Base-by-base conservation (phyloP, 768 basidiomycete genomes). In the Macrolepiota fuliginosa region DNA sequence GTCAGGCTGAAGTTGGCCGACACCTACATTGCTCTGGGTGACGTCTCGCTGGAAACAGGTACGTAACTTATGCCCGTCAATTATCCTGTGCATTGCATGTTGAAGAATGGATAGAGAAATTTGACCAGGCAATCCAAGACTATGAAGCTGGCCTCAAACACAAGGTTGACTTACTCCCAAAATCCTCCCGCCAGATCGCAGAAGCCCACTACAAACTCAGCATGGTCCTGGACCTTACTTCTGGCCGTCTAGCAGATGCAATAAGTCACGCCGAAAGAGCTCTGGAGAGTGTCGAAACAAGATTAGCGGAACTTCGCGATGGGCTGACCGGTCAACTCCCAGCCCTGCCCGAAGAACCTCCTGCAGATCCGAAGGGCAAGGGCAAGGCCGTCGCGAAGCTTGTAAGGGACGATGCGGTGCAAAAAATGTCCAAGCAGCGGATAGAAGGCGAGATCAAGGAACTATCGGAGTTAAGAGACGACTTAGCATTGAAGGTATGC, bases 31-130 rank as follows among this genome's bases (percentile, higher is more conserved):
- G 79, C 91, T 7, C 81, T 99, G 6, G 97, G 96, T 0, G 97
- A 98, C 71, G 92, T 99, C n/a, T 96, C 94, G 22, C 77, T 96
- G 61, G 97, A 99, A 76, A 96, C 94, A 36, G 96, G 96, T 95
- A 60, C 62, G 86, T 47, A 15, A 45, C 15, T 67, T n/a, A 25
- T 22, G 13, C 54, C 35, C 55, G 35, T 36, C 42, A 5, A 3
- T 12, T 25, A 39, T 58, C 50, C 17, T 49, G 54, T 53, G 29
- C 17, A 35, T 27, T 36, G 55, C 32, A 17, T 40, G 12, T 35
- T 61, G 17, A 35, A 25, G 37, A 50, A n/a, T 68, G 19, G 56
- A 22, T 74, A 96, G 96, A 98, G 74, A 97, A 97, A 77, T 97
- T 98, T 71, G 91, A 94, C 65, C 93, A 96, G 74, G 96, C 95